Evolutionary conservation across 495 filamentous ascomycete species (phyloP).

Genomic region (Talaromyces liani): DNA sequence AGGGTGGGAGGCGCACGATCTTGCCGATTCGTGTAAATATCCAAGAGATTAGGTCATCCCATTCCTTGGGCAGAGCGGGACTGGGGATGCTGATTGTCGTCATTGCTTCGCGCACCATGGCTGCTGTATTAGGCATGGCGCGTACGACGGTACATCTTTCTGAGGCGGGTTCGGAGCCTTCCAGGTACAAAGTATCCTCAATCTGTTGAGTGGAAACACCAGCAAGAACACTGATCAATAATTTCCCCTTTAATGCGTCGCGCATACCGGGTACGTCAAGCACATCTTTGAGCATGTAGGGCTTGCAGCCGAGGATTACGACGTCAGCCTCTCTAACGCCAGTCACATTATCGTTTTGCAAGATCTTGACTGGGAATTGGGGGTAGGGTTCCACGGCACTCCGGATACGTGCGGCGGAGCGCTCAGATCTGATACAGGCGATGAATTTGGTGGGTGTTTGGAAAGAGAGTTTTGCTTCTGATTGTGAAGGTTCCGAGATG

Average conservation of each 20-base stretch:
- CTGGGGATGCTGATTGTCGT: conserved; percentile 61
- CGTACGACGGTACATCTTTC: conserved; percentile 52
- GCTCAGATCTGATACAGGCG: conserved; percentile 60
- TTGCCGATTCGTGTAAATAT: conserved; percentile 35
- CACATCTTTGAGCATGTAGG: conserved; percentile 60
- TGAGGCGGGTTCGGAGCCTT: conserved; percentile 8
- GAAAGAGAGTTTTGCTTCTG: conserved; percentile 32
- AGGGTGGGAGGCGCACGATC: conserved; percentile 21
- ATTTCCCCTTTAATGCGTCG: conserved; percentile 62
- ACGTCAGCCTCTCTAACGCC: conserved; percentile 54
- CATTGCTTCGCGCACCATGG: conserved; percentile 68
- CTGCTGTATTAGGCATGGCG: conserved; percentile 71
- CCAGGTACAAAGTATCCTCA: conserved; percentile 44
- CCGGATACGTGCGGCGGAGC: conserved; percentile 56
- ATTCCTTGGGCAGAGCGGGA: conserved; percentile 45
- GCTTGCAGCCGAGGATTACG: conserved; percentile 71
- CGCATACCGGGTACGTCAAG: conserved; percentile 56
- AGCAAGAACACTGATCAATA: conserved; percentile 71
- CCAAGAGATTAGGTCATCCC: conserved; percentile 52
- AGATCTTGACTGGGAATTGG: conserved; percentile 15
- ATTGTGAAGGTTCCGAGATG: conserved; percentile 25
- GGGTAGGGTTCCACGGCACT: conserved; percentile 45
- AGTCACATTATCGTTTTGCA: conserved; percentile 51
- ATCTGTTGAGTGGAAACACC: conserved; percentile 61
- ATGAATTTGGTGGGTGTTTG: conserved; percentile 66